A percentile compares a stretch with the other conserved stretches of the same genome.
phyloP scores from a whole-genome alignment of 768 basidiomycete genomes.

The Naganishia vishniacii region DNA sequence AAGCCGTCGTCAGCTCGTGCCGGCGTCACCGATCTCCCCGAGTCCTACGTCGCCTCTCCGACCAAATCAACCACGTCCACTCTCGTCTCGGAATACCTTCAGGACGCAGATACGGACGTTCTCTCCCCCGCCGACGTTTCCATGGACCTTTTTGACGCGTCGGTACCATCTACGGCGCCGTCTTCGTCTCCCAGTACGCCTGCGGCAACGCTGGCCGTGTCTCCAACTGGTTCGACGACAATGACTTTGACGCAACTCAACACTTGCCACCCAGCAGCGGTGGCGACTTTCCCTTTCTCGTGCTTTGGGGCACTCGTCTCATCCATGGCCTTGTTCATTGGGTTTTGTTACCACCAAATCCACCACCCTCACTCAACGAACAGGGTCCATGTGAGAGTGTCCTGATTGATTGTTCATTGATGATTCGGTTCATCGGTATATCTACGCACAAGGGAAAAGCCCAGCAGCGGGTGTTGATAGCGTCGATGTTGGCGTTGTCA shows the following conservation, averaged over 20 bases:
- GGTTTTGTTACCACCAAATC: constrained; percentile 5
- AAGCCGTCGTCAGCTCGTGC: neutral
- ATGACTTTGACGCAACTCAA: constrained; percentile 1
- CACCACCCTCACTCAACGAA: constrained; percentile 19
- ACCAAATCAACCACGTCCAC: constrained; percentile 12
- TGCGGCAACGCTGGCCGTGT: neutral
- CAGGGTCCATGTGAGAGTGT: neutral
- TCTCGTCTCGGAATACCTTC: constrained; percentile 16
- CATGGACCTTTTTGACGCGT: neutral
- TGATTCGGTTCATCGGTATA: too few relatives aligned
- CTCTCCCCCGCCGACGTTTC: neutral
- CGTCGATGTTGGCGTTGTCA: neutral
- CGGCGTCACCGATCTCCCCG: neutral
- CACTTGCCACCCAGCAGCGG: constrained; percentile 29
- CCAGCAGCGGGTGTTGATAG: constrained; percentile 16
- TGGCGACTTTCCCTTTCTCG: constrained; percentile 21
- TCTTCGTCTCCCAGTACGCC: neutral
- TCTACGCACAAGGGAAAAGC: neutral
- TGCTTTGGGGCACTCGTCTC: neutral
- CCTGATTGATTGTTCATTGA: too few relatives aligned
- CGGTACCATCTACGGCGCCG: neutral
- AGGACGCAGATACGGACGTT: neutral
- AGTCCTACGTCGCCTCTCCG: neutral
- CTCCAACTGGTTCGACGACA: neutral
- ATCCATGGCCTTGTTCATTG: neutral